Conservation (phyloP, 257 asterid species). For the Gynochthodes officinalis region DNA sequence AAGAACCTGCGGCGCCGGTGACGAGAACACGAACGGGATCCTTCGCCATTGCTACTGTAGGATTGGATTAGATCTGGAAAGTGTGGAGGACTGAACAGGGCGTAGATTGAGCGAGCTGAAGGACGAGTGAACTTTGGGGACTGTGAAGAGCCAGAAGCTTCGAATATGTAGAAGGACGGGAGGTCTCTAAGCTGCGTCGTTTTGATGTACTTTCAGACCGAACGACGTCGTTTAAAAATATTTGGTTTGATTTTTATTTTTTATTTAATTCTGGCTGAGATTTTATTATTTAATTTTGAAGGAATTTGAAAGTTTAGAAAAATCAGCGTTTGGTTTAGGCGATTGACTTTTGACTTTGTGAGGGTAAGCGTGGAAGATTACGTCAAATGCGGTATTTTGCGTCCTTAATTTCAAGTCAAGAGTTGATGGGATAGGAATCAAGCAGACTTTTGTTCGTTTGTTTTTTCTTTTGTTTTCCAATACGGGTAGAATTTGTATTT, state of each 20-base stretch:
- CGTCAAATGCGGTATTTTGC: neutral
- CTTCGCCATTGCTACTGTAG: constrained; percentile 47
- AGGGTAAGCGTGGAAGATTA: neutral
- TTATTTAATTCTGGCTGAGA: neutral
- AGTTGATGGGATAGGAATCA: no score
- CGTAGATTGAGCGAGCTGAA: neutral
- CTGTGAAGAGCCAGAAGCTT: neutral
- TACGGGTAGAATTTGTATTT: no score
- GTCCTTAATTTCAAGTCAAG: neutral
- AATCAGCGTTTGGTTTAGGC: no score
- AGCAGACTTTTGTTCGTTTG: no score
- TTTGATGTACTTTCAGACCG: neutral
- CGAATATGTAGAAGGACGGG: neutral
- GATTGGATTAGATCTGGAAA: neutral
- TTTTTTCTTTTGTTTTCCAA: no score
- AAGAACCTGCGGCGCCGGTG: constrained; percentile 83
- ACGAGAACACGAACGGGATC: constrained; percentile 83
- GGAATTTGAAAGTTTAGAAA: no score
- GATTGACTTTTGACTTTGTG: neutral
- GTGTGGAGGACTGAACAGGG: neutral
- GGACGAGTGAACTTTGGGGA: neutral
- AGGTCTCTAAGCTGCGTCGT: neutral
- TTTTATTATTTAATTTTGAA: neutral
- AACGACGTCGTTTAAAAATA: neutral
- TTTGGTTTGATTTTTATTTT: neutral